These are phyloP conservation scores for Parachlorella kessleri DNA, from an alignment of 139 green algal species.

Conservation along the genomic window DNA sequence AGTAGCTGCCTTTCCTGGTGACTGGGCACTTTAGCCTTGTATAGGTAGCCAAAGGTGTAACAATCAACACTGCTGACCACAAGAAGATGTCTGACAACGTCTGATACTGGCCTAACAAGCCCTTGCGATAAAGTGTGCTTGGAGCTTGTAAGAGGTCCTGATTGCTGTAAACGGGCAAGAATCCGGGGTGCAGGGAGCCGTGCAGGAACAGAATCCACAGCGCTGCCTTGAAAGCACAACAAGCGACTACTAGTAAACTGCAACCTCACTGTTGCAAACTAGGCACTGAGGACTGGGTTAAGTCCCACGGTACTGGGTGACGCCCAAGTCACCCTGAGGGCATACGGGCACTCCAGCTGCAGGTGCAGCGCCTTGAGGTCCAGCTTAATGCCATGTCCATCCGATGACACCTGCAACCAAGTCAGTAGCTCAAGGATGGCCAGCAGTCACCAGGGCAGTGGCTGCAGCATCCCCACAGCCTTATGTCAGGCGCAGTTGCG, in stretches of 20 bases:
- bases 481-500: no score
- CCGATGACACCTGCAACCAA: not conserved
- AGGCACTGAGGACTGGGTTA: no score
- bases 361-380: not conserved
- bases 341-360: conserved; percentile 12
- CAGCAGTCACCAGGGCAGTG: no score
- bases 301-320: no score
- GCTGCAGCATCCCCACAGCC: no score
- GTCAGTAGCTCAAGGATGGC: not conserved
- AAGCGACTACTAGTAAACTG: no score
- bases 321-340: conserved; percentile 4
- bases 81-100: no score
- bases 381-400: not conserved
- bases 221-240: no score
- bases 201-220: not conserved
- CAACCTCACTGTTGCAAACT: no score
- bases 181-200: not conserved
- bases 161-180: not conserved
- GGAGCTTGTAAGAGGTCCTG: not conserved
- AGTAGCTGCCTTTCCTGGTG: not conserved
- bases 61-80: no score
- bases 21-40: not conserved
- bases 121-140: not conserved
- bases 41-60: no score
- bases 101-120: not conserved